A percentile compares a stretch with the other conserved stretches of the same genome.
Evolutionary conservation across 768 basidiomycete genomes (phyloP).

Genomic region (Termitomyces sp.): DNA sequence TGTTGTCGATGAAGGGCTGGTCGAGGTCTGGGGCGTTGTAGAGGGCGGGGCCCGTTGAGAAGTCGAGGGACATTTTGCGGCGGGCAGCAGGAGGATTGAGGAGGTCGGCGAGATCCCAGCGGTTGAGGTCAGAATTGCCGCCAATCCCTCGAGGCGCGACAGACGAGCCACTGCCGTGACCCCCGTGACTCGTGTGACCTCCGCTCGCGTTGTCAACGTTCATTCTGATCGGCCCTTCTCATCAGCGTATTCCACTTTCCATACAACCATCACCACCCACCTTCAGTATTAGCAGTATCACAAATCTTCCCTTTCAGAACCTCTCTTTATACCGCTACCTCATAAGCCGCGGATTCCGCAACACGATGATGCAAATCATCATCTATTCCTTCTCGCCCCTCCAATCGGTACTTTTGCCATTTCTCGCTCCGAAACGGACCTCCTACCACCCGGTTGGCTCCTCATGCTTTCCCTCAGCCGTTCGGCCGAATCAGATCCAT

Average conservation of each 20-base stretch:
- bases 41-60: constrained; percentile 33
- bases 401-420: constrained; percentile 34
- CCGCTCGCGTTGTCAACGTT: constrained; percentile 26
- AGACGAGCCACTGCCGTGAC: constrained; percentile 18
- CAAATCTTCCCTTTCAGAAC: no score
- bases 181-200: constrained; percentile 19
- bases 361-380: not conserved
- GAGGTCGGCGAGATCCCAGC: constrained; percentile 42
- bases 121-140: constrained; percentile 30
- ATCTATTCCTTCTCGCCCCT: constrained; percentile 21
- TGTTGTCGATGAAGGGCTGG: constrained; percentile 43
- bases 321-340: constrained; percentile 10
- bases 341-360: constrained; percentile 19
- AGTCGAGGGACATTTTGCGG: constrained; percentile 56
- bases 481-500: constrained; percentile 46
- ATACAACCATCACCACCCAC: no score
- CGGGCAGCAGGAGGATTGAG: constrained; percentile 33
- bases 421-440: constrained; percentile 41
- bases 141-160: constrained; percentile 32
- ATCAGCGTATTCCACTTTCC: no score
- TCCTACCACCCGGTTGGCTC: constrained; percentile 46
- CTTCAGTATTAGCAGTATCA: no score
- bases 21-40: constrained; percentile 59
- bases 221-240: constrained; percentile 58
- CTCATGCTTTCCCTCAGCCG: constrained; percentile 34